A percentile compares a stretch with the other conserved stretches of the same genome.
Evolutionary conservation across 1,139 yeast species (phyloP).

Genomic region (Zhuliangozyma blackwelliae): DNA sequence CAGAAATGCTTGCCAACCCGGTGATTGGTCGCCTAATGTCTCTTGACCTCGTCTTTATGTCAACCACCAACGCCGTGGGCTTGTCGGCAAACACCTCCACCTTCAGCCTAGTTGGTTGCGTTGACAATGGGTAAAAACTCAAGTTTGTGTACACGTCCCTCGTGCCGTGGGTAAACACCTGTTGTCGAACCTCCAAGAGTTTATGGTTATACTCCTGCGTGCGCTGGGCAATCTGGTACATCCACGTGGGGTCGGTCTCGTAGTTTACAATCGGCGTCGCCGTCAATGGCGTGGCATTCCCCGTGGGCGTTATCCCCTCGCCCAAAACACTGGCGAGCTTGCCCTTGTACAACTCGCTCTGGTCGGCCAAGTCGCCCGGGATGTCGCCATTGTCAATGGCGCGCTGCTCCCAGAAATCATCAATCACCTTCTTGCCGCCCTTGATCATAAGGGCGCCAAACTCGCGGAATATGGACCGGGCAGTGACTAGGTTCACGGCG

Average conservation of each 20-base stretch:
- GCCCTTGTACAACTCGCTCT: conserved; percentile 44
- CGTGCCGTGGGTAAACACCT: conserved; percentile 51
- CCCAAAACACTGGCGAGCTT: conserved; percentile 15
- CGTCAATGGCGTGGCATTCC: conserved; percentile 31
- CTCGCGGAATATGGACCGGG: conserved; percentile 83
- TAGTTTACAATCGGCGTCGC: conserved; percentile 40
- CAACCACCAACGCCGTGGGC: conserved; percentile 32
- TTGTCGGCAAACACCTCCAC: conserved; percentile 14
- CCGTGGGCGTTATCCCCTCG: conserved; percentile 11
- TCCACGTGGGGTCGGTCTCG: conserved; percentile 76
- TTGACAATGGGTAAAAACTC: conserved; percentile 62
- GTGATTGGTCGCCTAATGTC: conserved; percentile 42
- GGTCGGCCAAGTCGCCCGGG: conserved; percentile 81
- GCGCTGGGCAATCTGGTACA: conserved; percentile 77
- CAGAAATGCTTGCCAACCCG: conserved; percentile 59
- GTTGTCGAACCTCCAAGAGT: conserved; percentile 56
- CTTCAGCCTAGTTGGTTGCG: conserved; percentile 60
- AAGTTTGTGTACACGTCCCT: conserved; percentile 84
- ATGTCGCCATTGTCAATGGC: conserved; percentile 68
- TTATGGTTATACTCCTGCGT: conserved; percentile 66
- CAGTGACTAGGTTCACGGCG: conserved; percentile 84
- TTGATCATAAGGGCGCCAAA: conserved; percentile 84
- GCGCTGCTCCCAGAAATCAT: conserved; percentile 83
- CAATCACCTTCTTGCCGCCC: conserved; percentile 76
- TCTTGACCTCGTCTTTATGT: conserved; percentile 29